A percentile compares a stretch with the other conserved stretches of the same genome.
These are phyloP conservation scores for Acidomyces sp. DNA, from an alignment of 495 filamentous ascomycete genomes.

Conservation along the genomic window DNA sequence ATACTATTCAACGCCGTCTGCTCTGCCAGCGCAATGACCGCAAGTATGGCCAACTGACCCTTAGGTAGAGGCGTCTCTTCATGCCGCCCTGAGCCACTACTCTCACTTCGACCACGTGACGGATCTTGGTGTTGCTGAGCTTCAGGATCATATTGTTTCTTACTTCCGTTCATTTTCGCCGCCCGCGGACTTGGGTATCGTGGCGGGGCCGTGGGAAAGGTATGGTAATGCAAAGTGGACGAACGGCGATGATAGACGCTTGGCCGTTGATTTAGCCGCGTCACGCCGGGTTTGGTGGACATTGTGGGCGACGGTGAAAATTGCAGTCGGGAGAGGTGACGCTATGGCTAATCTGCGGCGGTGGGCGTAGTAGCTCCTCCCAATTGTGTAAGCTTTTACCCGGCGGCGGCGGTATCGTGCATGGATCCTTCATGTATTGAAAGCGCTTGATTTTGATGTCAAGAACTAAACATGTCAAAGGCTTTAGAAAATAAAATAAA, in stretches of 20 bases:
- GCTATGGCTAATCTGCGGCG: too few species aligned
- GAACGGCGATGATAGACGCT: constrained; percentile 40
- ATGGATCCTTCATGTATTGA: too few species aligned
- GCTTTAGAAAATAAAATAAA: too few species aligned
- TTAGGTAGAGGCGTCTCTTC: constrained; percentile 57
- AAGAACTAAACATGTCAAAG: too few species aligned
- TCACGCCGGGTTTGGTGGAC: background rate
- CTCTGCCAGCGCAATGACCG: constrained; percentile 78
- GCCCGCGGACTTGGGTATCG: constrained; percentile 55
- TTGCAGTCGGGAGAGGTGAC: too few species aligned
- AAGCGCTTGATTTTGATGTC: too few species aligned
- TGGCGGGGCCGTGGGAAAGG: constrained; percentile 83
- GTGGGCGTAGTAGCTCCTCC: too few species aligned
- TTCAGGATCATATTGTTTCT: background rate
- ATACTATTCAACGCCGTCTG: constrained; percentile 96
- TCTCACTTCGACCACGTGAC: too few species aligned
- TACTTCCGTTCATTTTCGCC: constrained; percentile 3
- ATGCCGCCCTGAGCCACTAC: constrained; percentile 16
- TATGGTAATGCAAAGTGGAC: constrained; percentile 77
- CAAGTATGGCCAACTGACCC: constrained; percentile 70
- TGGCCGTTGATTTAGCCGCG: background rate
- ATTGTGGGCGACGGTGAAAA: too few species aligned
- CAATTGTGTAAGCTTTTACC: too few species aligned
- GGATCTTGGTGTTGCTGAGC: constrained; percentile 1
- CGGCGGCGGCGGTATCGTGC: too few species aligned